phyloP scores from a whole-genome alignment of 129 eudicot genomes.

The Lactuca saligna region DNA sequence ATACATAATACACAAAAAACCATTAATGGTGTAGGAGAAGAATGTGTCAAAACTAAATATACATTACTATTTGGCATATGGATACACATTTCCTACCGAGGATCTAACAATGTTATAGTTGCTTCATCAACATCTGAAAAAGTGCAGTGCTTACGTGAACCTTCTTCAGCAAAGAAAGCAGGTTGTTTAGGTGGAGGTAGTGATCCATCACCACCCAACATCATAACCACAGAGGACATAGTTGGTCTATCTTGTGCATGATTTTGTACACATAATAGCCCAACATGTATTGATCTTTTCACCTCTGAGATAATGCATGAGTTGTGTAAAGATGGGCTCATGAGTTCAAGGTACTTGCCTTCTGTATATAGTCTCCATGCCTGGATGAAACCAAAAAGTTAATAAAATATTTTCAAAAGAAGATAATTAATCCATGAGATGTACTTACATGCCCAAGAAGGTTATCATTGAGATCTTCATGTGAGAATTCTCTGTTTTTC shows the following conservation, averaged over 20 bases:
- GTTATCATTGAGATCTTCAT: background rate
- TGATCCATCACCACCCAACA: conserved; percentile 31
- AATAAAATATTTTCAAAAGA: background rate
- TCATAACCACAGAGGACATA: conserved; percentile 29
- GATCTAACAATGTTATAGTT: background rate
- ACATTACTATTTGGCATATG: background rate
- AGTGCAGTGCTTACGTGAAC: background rate
- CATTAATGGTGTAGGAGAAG: background rate
- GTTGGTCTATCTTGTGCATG: conserved; percentile 32
- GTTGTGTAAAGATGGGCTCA: background rate
- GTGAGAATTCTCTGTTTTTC: background rate
- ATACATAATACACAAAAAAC: background rate
- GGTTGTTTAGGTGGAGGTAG: conserved; percentile 37
- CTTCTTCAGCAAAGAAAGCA: conserved; percentile 12
- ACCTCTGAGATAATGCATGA: conserved; percentile 10
- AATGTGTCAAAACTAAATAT: too few relatives aligned
- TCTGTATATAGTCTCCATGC: conserved; percentile 8
- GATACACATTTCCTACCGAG: background rate
- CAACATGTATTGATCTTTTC: conserved; percentile 21
- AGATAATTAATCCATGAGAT: background rate
- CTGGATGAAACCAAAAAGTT: background rate
- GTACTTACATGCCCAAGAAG: conserved; percentile 14
- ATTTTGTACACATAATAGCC: conserved; percentile 37
- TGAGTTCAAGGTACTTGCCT: background rate
- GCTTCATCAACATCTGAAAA: background rate